Conservation (phyloP, 148 eudicot genomes). For the Suaeda aralocaspica region DNA sequence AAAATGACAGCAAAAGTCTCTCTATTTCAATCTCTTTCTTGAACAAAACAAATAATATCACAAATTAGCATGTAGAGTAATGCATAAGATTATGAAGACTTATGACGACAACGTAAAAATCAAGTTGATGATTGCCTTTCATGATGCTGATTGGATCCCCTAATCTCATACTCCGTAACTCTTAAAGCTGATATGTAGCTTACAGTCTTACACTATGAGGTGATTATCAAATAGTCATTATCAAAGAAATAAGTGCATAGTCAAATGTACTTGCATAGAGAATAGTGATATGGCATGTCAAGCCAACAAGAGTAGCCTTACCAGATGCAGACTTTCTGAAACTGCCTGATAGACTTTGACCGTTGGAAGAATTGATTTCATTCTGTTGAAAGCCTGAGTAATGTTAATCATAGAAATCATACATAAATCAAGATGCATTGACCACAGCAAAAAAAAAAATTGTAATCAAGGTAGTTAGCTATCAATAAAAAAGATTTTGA, state of each 20-base stretch:
- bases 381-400: conserved; percentile 49
- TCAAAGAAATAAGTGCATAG: too few relatives aligned
- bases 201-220: too few relatives aligned
- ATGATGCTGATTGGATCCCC: not conserved
- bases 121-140: not conserved
- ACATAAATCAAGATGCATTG: conserved; percentile 23
- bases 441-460: not conserved
- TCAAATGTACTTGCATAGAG: not conserved
- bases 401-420: conserved; percentile 32
- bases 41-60: not conserved
- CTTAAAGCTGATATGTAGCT: too few relatives aligned
- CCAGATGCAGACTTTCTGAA: conserved; percentile 55
- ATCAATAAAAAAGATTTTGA: not conserved
- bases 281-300: conserved; percentile 3
- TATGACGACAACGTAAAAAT: not conserved
- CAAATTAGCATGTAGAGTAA: not conserved
- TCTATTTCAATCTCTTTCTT: not conserved
- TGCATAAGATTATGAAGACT: too few relatives aligned
- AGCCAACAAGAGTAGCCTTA: conserved; percentile 15
- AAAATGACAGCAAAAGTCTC: not conserved
- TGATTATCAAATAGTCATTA: too few relatives aligned
- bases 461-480: not conserved
- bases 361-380: conserved; percentile 44
- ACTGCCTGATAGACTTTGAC: conserved; percentile 53
- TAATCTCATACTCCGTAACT: not conserved